Conservation (phyloP, 805 yeast genomes). For the Naumovozyma dairenensis region DNA sequence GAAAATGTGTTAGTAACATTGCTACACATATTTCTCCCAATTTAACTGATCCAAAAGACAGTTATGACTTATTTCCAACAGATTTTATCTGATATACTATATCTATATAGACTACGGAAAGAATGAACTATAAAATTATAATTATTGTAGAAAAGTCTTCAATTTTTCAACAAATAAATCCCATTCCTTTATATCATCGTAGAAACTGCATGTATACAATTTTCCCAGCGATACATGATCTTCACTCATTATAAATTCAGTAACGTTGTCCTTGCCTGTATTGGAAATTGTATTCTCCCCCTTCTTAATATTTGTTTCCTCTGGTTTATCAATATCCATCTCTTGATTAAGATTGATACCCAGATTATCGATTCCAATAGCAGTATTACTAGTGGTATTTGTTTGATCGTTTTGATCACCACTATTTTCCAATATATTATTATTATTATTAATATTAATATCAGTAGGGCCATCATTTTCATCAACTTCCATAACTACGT, state of each 20-base stretch:
- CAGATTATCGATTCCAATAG: not conserved
- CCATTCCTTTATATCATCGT: conserved; percentile 19
- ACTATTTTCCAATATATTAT: conserved; percentile 1
- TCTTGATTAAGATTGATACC: conserved; percentile 4
- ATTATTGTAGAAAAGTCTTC: no score
- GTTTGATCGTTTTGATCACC: conserved; percentile 3
- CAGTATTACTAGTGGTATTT: conserved; percentile 1
- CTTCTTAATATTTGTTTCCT: conserved; percentile 1
- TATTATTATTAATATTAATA: not conserved
- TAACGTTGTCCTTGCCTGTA: conserved; percentile 1
- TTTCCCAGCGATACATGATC: conserved; percentile 19
- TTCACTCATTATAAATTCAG: conserved; percentile 21
- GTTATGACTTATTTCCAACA: no score
- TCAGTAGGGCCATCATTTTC: conserved; percentile 3
- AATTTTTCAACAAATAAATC: conserved; percentile 12
- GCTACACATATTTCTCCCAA: no score
- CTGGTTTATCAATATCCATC: conserved; percentile 4
- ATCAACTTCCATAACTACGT: conserved; percentile 13
- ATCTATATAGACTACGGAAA: no score
- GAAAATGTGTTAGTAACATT: no score
- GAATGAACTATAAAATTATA: no score
- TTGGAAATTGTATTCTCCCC: not conserved
- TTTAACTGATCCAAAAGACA: no score
- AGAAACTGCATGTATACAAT: conserved; percentile 16
- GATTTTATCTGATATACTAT: no score